Evolutionary conservation across 164 flowering plant species (phyloP).

Genomic region (Vitis amurensis): DNA sequence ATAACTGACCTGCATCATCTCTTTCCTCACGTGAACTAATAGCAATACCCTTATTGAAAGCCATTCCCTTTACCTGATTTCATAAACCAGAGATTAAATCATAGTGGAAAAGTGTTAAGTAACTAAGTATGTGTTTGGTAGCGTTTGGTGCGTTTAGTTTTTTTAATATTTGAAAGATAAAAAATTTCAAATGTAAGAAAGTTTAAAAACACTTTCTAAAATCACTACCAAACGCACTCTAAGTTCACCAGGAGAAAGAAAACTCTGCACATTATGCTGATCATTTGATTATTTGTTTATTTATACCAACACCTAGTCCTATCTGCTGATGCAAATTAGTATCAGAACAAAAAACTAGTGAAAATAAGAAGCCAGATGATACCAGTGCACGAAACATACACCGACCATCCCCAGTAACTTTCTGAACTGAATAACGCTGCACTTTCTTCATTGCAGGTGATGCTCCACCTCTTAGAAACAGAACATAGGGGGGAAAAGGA

Average conservation of each 20-base stretch:
- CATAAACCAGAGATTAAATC: not conserved
- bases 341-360: not conserved
- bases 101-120: not conserved
- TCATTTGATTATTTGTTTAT: no score
- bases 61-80: slow-evolving; percentile 92
- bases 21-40: slow-evolving; percentile 65
- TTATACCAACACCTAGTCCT: no score
- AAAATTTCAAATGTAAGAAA: no score
- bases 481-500: not conserved
- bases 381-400: slow-evolving; percentile 95
- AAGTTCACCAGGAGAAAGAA: no score
- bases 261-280: no score
- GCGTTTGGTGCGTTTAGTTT: no score
- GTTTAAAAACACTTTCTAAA: no score
- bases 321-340: not conserved
- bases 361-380: slow-evolving; percentile 9
- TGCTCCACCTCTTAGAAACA: slow-evolving; percentile 24
- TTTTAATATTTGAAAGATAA: no score
- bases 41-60: slow-evolving; percentile 65
- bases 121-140: no score
- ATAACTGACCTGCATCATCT: slow-evolving; percentile 68
- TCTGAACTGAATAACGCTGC: slow-evolving; percentile 71
- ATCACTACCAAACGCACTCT: no score
- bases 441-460: slow-evolving; percentile 71
- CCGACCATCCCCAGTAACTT: slow-evolving; percentile 88